phyloP scores from a whole-genome alignment of 2,329 filamentous ascomycete species.

The Albophoma yamanashiensis region DNA sequence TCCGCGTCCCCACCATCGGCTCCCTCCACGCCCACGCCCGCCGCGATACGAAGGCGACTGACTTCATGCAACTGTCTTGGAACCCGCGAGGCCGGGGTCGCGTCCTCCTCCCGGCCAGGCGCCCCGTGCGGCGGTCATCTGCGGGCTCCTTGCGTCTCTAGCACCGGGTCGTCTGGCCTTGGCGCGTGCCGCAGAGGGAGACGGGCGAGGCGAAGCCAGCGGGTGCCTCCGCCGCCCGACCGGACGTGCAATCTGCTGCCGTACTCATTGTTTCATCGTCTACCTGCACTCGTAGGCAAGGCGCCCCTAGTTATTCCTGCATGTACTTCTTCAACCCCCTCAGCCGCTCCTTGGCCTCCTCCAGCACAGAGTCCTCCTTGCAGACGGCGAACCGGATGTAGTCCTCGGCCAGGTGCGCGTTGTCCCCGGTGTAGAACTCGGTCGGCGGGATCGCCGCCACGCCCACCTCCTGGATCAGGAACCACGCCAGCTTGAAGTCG shows the following conservation, averaged over 20 bases:
- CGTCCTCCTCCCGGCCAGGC: neutral
- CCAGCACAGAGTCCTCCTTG: slow-evolving; percentile 80
- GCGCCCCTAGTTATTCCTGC: slow-evolving; percentile 9
- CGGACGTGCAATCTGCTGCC: neutral
- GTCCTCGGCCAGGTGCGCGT: slow-evolving; percentile 78
- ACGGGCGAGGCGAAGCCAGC: neutral
- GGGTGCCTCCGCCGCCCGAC: neutral
- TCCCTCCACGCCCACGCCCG: slow-evolving; percentile 16
- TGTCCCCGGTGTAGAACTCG: slow-evolving; percentile 86
- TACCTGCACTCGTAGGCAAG: neutral
- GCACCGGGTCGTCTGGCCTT: neutral
- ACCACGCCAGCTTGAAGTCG: slow-evolving; percentile 94
- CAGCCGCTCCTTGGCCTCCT: slow-evolving; percentile 66
- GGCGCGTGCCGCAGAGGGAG: neutral
- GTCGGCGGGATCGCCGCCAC: slow-evolving; percentile 94
- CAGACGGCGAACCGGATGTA: slow-evolving; percentile 94
- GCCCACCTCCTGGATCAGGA: slow-evolving; percentile 90
- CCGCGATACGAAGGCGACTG: neutral
- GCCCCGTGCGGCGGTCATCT: neutral
- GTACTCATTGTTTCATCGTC: neutral
- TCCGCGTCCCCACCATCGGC: slow-evolving; percentile 18
- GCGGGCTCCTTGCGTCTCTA: neutral
- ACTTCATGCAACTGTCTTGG: neutral
- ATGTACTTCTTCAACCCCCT: slow-evolving; percentile 66
- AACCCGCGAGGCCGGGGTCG: neutral